Conservation (phyloP, 495 filamentous ascomycete species). For the Barbatosphaeria neglecta region DNA sequence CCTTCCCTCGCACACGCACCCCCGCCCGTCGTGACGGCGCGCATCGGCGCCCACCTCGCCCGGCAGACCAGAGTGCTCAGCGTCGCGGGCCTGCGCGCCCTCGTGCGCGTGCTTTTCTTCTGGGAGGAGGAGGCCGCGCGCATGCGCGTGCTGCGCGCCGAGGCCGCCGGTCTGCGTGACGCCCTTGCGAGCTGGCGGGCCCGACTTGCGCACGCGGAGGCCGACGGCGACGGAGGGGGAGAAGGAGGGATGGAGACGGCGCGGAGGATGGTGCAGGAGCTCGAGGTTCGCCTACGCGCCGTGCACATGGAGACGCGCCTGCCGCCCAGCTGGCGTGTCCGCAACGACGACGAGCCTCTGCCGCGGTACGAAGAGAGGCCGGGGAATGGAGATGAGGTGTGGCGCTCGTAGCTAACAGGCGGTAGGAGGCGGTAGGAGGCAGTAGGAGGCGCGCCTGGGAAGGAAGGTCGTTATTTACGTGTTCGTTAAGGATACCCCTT, state of each 20-base stretch:
- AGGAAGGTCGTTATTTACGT: too few relatives aligned
- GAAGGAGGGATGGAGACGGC: not conserved
- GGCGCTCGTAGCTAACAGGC: too few relatives aligned
- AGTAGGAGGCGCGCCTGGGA: too few relatives aligned
- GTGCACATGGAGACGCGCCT: not conserved
- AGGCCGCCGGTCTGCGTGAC: not conserved
- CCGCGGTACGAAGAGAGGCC: not conserved
- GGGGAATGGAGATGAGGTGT: not conserved
- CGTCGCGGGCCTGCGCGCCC: not conserved
- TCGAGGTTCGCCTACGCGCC: not conserved
- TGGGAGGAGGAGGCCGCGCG: slow-evolving; percentile 1
- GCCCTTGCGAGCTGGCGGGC: not conserved
- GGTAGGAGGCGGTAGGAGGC: too few relatives aligned
- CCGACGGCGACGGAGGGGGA: not conserved
- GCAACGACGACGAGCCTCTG: not conserved
- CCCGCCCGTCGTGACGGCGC: not conserved
- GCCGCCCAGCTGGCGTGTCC: not conserved
- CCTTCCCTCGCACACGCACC: not conserved
- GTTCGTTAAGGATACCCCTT: too few relatives aligned
- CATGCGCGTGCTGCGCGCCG: not conserved
- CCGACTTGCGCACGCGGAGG: not conserved
- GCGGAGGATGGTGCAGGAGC: not conserved
- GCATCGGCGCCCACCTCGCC: not conserved
- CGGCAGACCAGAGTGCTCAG: not conserved
- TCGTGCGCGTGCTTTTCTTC: slow-evolving; percentile 2